phyloP scores from a whole-genome alignment of 2,329 filamentous ascomycete species.

The Phoma sp. region DNA sequence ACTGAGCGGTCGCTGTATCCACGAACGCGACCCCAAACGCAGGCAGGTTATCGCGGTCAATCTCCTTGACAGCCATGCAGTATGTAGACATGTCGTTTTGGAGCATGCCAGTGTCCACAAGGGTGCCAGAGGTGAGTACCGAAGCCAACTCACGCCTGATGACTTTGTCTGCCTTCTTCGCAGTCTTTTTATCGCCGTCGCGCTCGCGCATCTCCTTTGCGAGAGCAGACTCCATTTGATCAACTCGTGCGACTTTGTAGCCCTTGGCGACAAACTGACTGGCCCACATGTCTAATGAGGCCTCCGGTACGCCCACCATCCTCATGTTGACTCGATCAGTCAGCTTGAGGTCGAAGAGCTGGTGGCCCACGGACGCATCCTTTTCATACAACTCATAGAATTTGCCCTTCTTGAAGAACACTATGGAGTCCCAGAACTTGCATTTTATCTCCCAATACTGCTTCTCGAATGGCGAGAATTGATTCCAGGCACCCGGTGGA shows the following conservation, averaged over 20 bases:
- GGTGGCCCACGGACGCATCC: constrained; percentile 93
- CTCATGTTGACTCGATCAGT: constrained; percentile 99
- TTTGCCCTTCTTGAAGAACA: constrained; percentile 99
- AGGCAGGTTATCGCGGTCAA: constrained; percentile 72
- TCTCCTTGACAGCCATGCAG: constrained; percentile 87
- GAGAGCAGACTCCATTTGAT: constrained; percentile 94
- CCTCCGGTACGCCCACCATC: constrained; percentile 97
- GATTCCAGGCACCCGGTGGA: constrained; percentile 76
- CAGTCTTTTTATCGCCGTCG: constrained; percentile 63
- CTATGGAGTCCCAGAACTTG: constrained; percentile 95
- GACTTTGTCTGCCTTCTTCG: constrained; percentile 77
- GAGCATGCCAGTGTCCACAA: constrained; percentile 95
- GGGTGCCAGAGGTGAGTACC: constrained; percentile 87
- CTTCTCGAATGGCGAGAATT: constrained; percentile 93
- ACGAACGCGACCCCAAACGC: constrained; percentile 92
- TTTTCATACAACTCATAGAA: constrained; percentile 99
- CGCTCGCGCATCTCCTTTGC: constrained; percentile 99
- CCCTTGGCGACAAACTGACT: constrained; percentile 98
- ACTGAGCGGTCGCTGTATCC: constrained; percentile 94
- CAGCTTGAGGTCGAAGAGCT: constrained; percentile 95
- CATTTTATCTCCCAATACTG: constrained; percentile 99
- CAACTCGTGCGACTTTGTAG: constrained; percentile 94
- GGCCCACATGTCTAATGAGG: constrained; percentile 94
- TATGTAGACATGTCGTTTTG: constrained; percentile 98
- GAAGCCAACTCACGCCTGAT: constrained; percentile 90